Evolutionary conservation across 179 eudicot species (phyloP).

Genomic region (Vitellaria paradoxa): DNA sequence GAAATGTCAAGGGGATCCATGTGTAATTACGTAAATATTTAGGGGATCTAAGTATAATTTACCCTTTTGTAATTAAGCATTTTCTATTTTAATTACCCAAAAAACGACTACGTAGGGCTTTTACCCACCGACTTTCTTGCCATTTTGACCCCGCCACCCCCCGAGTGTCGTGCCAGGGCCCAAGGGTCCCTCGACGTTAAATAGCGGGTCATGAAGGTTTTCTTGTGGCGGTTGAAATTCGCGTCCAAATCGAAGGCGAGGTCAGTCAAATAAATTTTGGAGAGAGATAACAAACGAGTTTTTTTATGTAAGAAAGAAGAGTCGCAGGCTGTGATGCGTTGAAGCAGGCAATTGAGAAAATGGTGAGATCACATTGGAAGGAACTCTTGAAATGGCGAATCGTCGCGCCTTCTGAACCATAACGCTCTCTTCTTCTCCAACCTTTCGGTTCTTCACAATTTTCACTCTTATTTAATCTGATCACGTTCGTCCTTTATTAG

Average conservation of each 20-base stretch:
- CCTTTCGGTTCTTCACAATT: no score
- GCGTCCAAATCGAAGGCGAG: slow-evolving; percentile 8
- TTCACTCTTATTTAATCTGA: not conserved
- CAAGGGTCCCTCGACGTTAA: slow-evolving; percentile 3
- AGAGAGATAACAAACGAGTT: no score
- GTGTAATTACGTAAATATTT: no score
- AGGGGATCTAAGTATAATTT: no score
- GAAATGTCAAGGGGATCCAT: no score
- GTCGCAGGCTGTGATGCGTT: slow-evolving; percentile 36
- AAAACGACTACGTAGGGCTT: no score
- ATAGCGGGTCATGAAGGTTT: slow-evolving; percentile 5
- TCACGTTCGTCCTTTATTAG: slow-evolving; percentile 5
- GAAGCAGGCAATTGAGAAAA: slow-evolving; percentile 18
- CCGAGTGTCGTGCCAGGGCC: not conserved
- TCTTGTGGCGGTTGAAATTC: slow-evolving; percentile 5
- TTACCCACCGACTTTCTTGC: not conserved
- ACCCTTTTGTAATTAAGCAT: no score
- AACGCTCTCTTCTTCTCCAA: not conserved
- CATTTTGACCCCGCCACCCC: not conserved
- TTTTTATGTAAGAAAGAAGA: no score
- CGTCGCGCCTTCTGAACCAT: slow-evolving; percentile 1
- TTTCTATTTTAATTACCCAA: no score
- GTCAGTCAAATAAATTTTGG: not conserved
- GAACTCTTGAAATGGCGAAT: slow-evolving; percentile 10
- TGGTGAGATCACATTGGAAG: slow-evolving; percentile 14